phyloP scores from a whole-genome alignment of 306 rosid species.

The Citrullus colocynthis region DNA sequence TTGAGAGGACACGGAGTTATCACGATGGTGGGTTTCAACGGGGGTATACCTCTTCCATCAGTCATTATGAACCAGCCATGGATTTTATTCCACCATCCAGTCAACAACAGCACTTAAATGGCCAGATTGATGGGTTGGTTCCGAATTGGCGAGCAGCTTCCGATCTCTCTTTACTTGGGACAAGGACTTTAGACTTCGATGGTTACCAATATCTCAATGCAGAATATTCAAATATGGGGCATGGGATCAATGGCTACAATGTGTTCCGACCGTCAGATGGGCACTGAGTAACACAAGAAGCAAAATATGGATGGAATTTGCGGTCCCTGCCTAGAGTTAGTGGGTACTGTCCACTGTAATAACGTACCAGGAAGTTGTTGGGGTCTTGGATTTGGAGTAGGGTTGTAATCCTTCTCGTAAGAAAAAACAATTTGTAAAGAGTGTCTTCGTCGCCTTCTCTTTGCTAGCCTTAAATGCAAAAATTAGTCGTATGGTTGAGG shows the following conservation, averaged over 20 bases:
- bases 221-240: conserved; percentile 57
- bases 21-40: conserved; percentile 53
- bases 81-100: conserved; percentile 44
- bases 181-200: conserved; percentile 40
- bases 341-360: conserved; percentile 44
- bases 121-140: conserved; percentile 64
- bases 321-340: conserved; percentile 14
- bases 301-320: conserved; percentile 13
- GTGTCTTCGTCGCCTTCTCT: conserved; percentile 36
- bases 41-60: conserved; percentile 32
- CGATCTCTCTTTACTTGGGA: conserved; percentile 41
- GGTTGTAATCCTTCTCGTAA: conserved; percentile 61
- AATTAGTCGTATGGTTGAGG: conserved; percentile 1
- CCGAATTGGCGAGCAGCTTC: conserved; percentile 63
- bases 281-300: conserved; percentile 26
- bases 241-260: conserved; percentile 59
- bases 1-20: conserved; percentile 72
- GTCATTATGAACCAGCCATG: conserved; percentile 41
- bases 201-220: conserved; percentile 49
- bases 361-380: conserved; percentile 51
- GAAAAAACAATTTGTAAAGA: conserved; percentile 69
- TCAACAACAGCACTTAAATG: conserved; percentile 38
- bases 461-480: conserved; percentile 2
- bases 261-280: conserved; percentile 80
- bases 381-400: conserved; percentile 62